Base-by-base conservation (phyloP, 805 yeast species). In the Zygosaccharomyces gambellarensis region DNA sequence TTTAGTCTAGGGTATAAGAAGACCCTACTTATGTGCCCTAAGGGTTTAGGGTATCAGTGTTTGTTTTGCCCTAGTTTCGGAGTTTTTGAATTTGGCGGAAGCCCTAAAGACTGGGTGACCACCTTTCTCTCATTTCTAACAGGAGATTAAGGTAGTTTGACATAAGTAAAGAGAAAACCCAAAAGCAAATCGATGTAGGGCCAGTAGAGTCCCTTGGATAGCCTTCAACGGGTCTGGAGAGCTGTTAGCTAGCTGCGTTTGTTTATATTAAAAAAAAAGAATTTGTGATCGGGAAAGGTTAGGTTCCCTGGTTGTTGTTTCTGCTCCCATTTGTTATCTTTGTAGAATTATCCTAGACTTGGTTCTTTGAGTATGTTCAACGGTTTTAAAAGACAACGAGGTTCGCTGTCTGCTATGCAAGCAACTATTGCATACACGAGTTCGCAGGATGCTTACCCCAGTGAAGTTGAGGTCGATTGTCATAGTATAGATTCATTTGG, bases 401-500 rank as follows among this genome's bases (percentile, higher is more conserved):
- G 57, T 14, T 56, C 59, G 10, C 40, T 49, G 30, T 54, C 59
- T 17, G 59, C 56, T 17, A 53, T 48, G 28, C 59, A 56, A 27
- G 59, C 59, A 17, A 51, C 59, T 7, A 46, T 56, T 8, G 54
- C 53, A 12, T 45, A 46, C 19, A 50, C 53, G n/a, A 49, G 47
- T 27, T 29, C 34, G 3, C 39, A 31, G 11, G 45, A 46, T 14
- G 43, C 40, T 6, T 34, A 42, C 25, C 40, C 34, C 12, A 12
- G 36, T 22, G 50, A 49, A 28, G 46, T 34, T n/a, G 54, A 46
- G 29, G 19, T 46, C 19, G 47, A 49, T 12, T 43, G 38, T 12
- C 48, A 48, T 10, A 51, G 54, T 40, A 31, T 51, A 34, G 51
- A 34, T 11, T 50, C 54, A 4, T 48, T 50, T 22, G 53, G 50